Conservation (phyloP, 441 rosid genomes). For the Populus trichocarpa region DNA sequence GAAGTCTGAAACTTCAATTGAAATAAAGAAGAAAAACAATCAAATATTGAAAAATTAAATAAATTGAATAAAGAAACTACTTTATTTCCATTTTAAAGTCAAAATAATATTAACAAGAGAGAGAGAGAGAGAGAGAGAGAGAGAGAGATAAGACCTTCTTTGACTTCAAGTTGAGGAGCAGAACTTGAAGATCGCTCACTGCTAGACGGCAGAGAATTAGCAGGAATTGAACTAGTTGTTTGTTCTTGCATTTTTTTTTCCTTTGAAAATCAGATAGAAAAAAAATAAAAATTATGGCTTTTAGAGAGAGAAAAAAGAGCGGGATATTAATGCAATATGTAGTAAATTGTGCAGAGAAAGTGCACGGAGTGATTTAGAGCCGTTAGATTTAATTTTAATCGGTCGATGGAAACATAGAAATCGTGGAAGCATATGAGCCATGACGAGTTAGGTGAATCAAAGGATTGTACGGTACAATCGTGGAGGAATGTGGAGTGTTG, state of each 20-base stretch:
- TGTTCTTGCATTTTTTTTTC: neutral
- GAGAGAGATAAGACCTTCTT: slow-evolving; percentile 48
- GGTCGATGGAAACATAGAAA: slow-evolving; percentile 16
- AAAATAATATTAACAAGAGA: too few relatives aligned
- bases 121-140: neutral
- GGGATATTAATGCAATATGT: slow-evolving; percentile 34
- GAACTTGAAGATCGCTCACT: slow-evolving; percentile 90
- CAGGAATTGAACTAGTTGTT: slow-evolving; percentile 67
- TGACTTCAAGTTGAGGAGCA: slow-evolving; percentile 63
- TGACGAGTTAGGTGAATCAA: slow-evolving; percentile 45
- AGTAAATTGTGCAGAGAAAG: slow-evolving; percentile 3
- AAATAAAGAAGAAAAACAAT: neutral
- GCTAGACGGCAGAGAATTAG: slow-evolving; percentile 80
- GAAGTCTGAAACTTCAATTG: neutral
- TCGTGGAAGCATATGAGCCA: slow-evolving; percentile 69
- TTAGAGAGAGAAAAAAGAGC: slow-evolving; percentile 19
- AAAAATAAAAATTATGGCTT: neutral
- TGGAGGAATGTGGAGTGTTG: slow-evolving; percentile 30
- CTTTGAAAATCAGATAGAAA: neutral
- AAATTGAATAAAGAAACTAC: neutral
- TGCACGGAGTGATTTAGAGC: neutral
- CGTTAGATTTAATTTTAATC: slow-evolving; percentile 45
- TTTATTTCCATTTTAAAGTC: neutral
- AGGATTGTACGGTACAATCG: slow-evolving; percentile 42
- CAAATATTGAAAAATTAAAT: slow-evolving; percentile 3